Evolutionary conservation across 1,139 yeast genomes (phyloP).

Genomic region (Kodamaea plutei): DNA sequence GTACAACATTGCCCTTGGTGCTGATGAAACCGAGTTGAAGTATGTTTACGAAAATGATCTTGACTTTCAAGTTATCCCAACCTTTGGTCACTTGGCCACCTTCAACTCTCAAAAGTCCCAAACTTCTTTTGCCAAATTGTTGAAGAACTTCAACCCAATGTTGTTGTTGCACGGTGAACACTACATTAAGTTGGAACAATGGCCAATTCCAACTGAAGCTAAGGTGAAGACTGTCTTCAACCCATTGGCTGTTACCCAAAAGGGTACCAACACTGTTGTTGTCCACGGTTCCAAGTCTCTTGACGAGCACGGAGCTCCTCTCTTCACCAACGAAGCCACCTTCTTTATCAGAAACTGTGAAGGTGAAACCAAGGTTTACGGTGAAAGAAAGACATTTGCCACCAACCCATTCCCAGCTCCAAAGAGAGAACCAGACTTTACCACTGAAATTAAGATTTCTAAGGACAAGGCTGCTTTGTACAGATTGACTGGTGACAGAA

Average conservation of each 20-base stretch:
- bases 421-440: constrained; percentile 63
- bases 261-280: constrained; percentile 84
- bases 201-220: constrained; percentile 78
- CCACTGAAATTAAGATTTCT: constrained; percentile 54
- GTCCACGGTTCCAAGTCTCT: constrained; percentile 71
- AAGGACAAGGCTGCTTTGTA: constrained; percentile 84
- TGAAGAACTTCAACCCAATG: constrained; percentile 85
- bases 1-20: constrained; percentile 89
- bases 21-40: constrained; percentile 70
- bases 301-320: constrained; percentile 63
- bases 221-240: constrained; percentile 54
- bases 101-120: constrained; percentile 50
- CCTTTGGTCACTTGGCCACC: constrained; percentile 84
- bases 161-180: constrained; percentile 94
- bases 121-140: constrained; percentile 51
- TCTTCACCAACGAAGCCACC: constrained; percentile 82
- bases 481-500: constrained; percentile 89
- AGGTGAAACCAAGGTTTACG: constrained; percentile 53
- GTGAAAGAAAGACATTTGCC: constrained; percentile 54
- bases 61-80: constrained; percentile 85
- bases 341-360: constrained; percentile 82
- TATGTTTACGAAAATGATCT: constrained; percentile 75
- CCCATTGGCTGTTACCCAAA: constrained; percentile 76
- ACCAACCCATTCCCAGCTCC: constrained; percentile 66
- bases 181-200: constrained; percentile 72